Evolutionary conservation across 768 basidiomycete species (phyloP).

Genomic region (Kwoniella europaea): DNA sequence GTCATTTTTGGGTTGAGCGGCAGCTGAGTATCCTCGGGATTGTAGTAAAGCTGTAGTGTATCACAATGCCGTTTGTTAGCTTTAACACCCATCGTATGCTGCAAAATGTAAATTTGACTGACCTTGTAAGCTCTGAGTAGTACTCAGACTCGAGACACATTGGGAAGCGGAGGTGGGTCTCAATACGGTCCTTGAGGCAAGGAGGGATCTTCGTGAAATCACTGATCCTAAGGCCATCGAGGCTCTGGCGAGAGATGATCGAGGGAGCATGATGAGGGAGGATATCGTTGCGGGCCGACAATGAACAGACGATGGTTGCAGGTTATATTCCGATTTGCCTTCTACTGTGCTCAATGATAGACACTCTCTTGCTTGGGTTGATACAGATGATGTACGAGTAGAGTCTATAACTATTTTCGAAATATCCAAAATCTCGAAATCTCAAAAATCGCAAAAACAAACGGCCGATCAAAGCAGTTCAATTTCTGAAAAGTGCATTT

Average conservation of each 20-base stretch:
- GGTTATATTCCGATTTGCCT: too few species aligned
- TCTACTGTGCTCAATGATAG: too few species aligned
- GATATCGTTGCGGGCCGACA: background rate
- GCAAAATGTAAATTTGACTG: background rate
- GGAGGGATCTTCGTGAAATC: conserved; percentile 18
- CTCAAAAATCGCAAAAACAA: conserved; percentile 9
- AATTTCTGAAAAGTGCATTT: background rate
- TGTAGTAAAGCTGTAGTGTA: conserved; percentile 10
- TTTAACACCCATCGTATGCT: background rate
- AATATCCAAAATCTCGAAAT: conserved; percentile 3
- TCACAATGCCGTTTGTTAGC: background rate
- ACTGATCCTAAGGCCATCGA: conserved; percentile 15
- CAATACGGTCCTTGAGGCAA: conserved; percentile 9
- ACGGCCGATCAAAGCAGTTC: conserved; percentile 1
- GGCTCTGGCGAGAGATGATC: conserved; percentile 23
- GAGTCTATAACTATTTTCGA: background rate
- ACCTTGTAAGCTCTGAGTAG: conserved; percentile 20
- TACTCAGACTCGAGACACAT: background rate
- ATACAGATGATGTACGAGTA: too few species aligned
- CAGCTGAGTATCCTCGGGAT: conserved; percentile 26
- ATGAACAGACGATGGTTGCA: background rate
- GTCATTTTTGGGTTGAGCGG: conserved; percentile 24
- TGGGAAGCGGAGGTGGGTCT: background rate
- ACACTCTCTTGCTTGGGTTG: too few species aligned
- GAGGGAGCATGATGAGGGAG: conserved; percentile 24